These are phyloP conservation scores for Amanita pallidorosea DNA, from an alignment of 768 basidiomycete species.

Conservation along the genomic window DNA sequence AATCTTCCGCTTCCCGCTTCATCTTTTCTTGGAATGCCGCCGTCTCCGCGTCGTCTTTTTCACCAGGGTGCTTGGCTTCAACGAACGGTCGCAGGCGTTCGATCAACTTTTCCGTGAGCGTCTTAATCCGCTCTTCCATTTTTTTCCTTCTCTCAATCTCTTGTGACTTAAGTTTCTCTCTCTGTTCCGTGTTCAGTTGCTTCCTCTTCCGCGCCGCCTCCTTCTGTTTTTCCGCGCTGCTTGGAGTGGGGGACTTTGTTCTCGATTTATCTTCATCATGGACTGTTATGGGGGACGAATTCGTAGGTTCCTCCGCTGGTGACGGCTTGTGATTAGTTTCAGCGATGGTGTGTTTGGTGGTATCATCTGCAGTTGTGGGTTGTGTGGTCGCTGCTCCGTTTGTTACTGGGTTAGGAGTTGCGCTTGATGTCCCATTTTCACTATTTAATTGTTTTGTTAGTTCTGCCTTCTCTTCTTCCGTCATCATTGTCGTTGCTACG, in stretches of 20 bases:
- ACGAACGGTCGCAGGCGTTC: conserved; percentile 87
- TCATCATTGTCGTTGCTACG: conserved; percentile 78
- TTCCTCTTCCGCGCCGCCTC: conserved; percentile 31
- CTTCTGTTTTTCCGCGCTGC: conserved; percentile 25
- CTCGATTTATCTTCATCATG: neutral
- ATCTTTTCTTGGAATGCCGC: conserved; percentile 67
- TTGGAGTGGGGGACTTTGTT: conserved; percentile 13
- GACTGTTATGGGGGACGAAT: neutral
- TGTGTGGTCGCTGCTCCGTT: neutral
- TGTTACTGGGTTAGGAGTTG: neutral
- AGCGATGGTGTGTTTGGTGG: conserved; percentile 9
- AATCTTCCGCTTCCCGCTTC: conserved; percentile 78
- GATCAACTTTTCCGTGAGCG: conserved; percentile 67
- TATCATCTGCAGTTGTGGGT: conserved; percentile 7
- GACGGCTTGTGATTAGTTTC: conserved; percentile 4
- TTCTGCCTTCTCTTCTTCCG: conserved; percentile 87
- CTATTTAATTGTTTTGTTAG: conserved; percentile 64
- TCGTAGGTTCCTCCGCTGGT: conserved; percentile 6
- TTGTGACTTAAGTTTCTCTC: conserved; percentile 70
- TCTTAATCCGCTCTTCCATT: conserved; percentile 68
- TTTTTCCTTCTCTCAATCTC: conserved; percentile 73
- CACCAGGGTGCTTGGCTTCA: conserved; percentile 78
- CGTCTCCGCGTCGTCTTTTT: conserved; percentile 76
- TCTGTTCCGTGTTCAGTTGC: conserved; percentile 74
- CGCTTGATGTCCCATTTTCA: conserved; percentile 11